These are phyloP conservation scores for Cryptococcus sp. DNA, from an alignment of 1,284 basidiomycete genomes.

Conservation along the genomic window DNA sequence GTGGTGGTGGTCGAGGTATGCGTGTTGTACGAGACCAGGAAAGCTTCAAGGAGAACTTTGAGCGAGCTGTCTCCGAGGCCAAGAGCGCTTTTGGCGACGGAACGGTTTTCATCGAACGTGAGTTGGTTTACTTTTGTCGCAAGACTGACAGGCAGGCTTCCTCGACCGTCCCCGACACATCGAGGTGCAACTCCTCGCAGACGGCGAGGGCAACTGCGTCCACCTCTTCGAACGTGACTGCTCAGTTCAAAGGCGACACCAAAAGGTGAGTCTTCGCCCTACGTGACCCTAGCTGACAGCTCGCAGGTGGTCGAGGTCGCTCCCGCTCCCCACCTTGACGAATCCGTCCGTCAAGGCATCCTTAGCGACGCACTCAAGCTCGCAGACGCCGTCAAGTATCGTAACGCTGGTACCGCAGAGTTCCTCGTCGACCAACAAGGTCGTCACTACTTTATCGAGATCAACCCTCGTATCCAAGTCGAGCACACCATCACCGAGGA, in stretches of 20 bases:
- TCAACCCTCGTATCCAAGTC: conserved; percentile 97
- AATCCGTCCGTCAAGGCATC: conserved; percentile 86
- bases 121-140: conserved; percentile 18
- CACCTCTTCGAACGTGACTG: conserved; percentile 99
- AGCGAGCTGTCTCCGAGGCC: conserved; percentile 92
- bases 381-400: conserved; percentile 87
- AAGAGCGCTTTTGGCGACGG: conserved; percentile 96
- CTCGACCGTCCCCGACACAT: conserved; percentile 95
- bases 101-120: conserved; percentile 95
- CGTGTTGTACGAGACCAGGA: conserved; percentile 92
- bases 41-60: conserved; percentile 86
- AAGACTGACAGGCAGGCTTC: conserved; percentile 59
- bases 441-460: conserved; percentile 98
- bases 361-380: conserved; percentile 90
- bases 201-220: conserved; percentile 87
- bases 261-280: conserved; percentile 62
- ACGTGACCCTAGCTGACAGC: background rate
- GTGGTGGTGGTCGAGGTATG: conserved; percentile 98
- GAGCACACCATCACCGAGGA: conserved; percentile 99
- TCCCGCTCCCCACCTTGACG: conserved; percentile 89
- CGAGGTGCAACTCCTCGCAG: conserved; percentile 93
- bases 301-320: conserved; percentile 88
- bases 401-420: conserved; percentile 96
- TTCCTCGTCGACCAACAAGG: conserved; percentile 95
- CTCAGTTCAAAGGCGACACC: conserved; percentile 95